Base-by-base conservation (phyloP, 129 eudicot genomes). In the Chrysanthemum seticuspe region DNA sequence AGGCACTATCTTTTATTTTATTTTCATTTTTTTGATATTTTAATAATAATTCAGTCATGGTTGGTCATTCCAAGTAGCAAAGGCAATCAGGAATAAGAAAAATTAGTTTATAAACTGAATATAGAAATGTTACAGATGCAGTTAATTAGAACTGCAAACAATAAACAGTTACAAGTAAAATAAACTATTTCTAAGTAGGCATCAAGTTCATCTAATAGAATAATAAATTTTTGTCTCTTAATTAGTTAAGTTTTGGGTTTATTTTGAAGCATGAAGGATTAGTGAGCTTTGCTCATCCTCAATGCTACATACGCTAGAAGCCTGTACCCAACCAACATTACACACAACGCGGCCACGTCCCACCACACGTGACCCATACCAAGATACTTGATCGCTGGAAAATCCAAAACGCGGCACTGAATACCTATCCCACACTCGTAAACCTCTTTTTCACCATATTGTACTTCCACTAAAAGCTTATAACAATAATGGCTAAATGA, bases 401-500 rank as follows among this genome's bases (percentile, higher is more conserved):
- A 86, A 78, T 93, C 96, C 3, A 59, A 9, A 69, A 89, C 95
- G 79, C 85, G 67, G 78, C 95, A 93, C 1, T 71, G 74, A 10
- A 19, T 13, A 1, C 84, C 90, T 3, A 27, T 0, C 25, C 87
- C 95, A 72, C 98, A 93, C 13, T 85, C 85, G 34, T 93, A 89
- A 25, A 85, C 82, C 85, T 93, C 92, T 74, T 82, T 72, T 71
- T 74, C 74, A 2, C 76, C 64, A 62, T 87, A 93, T 72, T 93
- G 98, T 1, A 89, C 90, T 54, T 87, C 96, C 10, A 93, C 87
- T 2, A 89, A 79, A 68, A 89, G 92, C 72, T 89, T 89, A 64
- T 89, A 93, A 65, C 96, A 93, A 66, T 93, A 89, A 68, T 93
- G 96, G 55, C 91, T 85, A 70, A 93, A 93, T 3, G 96, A 87